phyloP scores from a whole-genome alignment of 371 early-diverging fungal species.

The Lichtheimia ornata region DNA sequence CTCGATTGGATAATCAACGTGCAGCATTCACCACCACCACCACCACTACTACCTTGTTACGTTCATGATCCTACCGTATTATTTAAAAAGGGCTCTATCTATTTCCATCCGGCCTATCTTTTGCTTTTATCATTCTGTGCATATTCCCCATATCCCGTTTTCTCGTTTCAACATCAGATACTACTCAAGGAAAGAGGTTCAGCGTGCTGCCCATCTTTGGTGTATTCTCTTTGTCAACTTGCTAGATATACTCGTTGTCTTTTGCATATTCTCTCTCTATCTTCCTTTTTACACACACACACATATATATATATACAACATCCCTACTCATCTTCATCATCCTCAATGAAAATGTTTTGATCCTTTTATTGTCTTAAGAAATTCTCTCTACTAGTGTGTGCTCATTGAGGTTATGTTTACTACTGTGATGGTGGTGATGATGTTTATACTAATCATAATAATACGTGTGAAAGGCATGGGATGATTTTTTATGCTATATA shows the following conservation, averaged over 20 bases:
- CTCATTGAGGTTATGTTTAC: too few species aligned
- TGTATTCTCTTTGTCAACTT: neutral
- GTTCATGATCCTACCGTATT: too few species aligned
- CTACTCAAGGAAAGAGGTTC: constrained; percentile 12
- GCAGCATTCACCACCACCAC: constrained; percentile 9
- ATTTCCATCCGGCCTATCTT: neutral
- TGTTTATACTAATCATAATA: too few species aligned
- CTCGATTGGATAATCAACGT: constrained; percentile 17
- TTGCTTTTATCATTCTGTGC: constrained; percentile 8
- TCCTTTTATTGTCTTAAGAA: too few species aligned
- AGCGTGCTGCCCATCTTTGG: constrained; percentile 20
- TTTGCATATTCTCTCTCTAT: constrained; percentile 1
- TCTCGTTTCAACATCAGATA: neutral
- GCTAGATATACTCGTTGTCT: too few species aligned
- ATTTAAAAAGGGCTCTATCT: neutral
- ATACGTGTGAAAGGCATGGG: too few species aligned
- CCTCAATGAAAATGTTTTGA: too few species aligned
- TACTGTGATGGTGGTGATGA: too few species aligned
- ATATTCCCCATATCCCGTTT: neutral
- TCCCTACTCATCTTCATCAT: too few species aligned
- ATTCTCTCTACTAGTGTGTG: too few species aligned
- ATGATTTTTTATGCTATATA: too few species aligned
- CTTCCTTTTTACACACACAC: neutral
- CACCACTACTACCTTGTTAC: neutral
- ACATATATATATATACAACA: neutral